phyloP scores from a whole-genome alignment of 257 asterid genomes.

The Solanum chiquidenum region DNA sequence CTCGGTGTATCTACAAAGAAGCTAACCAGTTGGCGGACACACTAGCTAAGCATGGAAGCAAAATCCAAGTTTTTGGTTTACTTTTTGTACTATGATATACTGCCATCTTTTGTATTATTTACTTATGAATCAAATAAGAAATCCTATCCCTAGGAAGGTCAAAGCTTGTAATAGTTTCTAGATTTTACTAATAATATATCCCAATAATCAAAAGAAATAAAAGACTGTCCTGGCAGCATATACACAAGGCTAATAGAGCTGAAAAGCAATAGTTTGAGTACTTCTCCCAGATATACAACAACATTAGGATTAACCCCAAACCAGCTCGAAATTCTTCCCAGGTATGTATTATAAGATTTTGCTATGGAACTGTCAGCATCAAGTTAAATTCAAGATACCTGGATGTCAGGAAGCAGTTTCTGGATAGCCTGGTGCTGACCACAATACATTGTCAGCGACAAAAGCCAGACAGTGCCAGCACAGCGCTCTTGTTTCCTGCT shows the following conservation, averaged over 20 bases:
- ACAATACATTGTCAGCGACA: constrained; percentile 84
- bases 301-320: neutral
- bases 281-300: neutral
- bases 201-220: neutral
- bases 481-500: constrained; percentile 95
- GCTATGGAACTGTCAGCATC: neutral
- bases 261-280: neutral
- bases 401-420: constrained; percentile 91
- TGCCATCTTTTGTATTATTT: neutral
- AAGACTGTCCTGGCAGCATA: neutral
- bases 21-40: neutral
- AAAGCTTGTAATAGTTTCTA: neutral
- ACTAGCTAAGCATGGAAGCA: neutral
- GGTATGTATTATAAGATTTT: neutral
- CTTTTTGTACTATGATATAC: neutral
- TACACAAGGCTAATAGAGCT: neutral
- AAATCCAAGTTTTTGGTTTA: neutral
- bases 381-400: constrained; percentile 40
- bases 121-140: neutral
- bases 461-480: constrained; percentile 97
- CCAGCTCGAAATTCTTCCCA: neutral
- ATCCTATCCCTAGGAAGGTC: neutral
- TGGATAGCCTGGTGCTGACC: constrained; percentile 75
- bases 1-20: neutral
- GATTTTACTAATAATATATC: neutral